Base-by-base conservation (phyloP, 768 basidiomycete species). In the Mycena pura region DNA sequence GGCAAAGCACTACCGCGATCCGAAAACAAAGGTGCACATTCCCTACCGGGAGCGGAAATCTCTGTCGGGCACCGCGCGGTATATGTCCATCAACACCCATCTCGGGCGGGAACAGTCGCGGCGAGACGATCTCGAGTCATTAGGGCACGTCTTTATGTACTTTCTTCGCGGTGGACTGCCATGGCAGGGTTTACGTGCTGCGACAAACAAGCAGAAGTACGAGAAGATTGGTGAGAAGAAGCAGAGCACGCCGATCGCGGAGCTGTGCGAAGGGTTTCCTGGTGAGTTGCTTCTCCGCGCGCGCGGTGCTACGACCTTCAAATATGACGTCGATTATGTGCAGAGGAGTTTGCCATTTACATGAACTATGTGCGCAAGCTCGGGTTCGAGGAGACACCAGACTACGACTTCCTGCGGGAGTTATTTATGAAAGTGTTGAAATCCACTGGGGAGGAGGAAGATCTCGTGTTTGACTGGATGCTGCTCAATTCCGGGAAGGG, bases 161-260 rank as follows among this genome's bases (percentile, higher is more conserved):
- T 99, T 99, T 76, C 76, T 99, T 68, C 86, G 96, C 5, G 96
- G 96, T 24, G 95, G 95, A 19, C 83, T 99, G 56, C 96, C 96
- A 25, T 99, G 96, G 96, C 96, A 99, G 74, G 96, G 96, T 44
- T 81, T 99, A 63, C 88, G 96, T 71, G 97, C 96, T 21, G 95
- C 95, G 9, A 99, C 96, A 2, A 99, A 99, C 83, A 99, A 99
- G 80, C 96, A 99, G 76, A 99, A 99, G 80, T 99, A 99, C 74
- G 97, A 99, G 78, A 99, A 99, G 82, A 99, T 99, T 67, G 97
- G 96, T 46, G 97, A 97, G 80, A 99, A 98, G 85, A 99, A 95
- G 79, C 96, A 99, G 76, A 91, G 86, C 8, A 97, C 96, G 15
- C 82, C 86, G 7, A 98, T 99, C 68, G 81, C 86, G 24, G 96